Evolutionary conservation across 1,284 basidiomycete genomes (phyloP), one percentile per base, ranked within the genome.

Genomic region (Ustilago tritici): DNA sequence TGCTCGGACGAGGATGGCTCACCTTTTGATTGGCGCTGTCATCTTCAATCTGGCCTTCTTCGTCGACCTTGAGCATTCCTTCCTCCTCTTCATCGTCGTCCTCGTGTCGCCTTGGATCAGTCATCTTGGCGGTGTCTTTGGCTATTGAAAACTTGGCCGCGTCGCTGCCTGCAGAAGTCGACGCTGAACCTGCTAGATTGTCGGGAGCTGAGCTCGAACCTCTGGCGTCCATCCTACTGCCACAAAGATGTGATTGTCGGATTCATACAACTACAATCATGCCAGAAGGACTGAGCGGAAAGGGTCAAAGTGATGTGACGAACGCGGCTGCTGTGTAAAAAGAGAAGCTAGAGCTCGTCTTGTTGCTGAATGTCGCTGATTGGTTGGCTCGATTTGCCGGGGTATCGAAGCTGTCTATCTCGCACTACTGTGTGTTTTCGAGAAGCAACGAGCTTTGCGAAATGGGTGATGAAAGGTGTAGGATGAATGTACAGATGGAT

Each of bases 1-100:
- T 41, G 47, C 17, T 49, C 38, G 60, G 64, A 66, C 71, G 65
- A 61, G 67, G 55, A 14, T 56, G 67, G 72, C 72, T 75, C 57
- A 75, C 72, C 67, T 75, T 46, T 19, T 59, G 60, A 19, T 66
- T 14, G 60, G 64, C 59, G 53, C 58, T 36, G 40, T 75, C 68
- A 35, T 75, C 71, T 56, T 70, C 68, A 32, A 78, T 78, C 60
- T 78, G 76, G 59, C 76, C 76, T 57, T 78, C 76, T 56, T 78
- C 76, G 14, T 72, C 72, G 1, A 71, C 59, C 34, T 69, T 70
- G 57, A 78, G 67, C 71, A 78, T 78, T 8, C 76, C 76, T 55
- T 78, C 76, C 49, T 78, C 76, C 36, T 78, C 76, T 38, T 76
- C 74, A 15, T 78, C 71, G 12, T 78, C 76, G 11, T 75, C 64